Conservation (phyloP, 768 basidiomycete species). For the Russula dissimulans region DNA sequence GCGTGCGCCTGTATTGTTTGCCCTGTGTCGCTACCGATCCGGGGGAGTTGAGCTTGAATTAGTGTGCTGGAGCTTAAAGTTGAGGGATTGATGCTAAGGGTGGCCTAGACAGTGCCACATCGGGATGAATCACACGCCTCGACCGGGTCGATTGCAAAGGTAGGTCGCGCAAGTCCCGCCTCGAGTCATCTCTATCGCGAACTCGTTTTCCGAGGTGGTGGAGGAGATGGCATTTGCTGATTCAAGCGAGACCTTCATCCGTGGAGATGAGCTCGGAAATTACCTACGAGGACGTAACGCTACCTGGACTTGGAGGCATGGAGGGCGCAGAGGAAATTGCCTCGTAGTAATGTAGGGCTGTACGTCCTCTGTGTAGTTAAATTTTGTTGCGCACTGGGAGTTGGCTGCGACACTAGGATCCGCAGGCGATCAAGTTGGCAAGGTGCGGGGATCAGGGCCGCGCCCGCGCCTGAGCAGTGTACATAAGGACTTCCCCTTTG, state of each 20-base stretch:
- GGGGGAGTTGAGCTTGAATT: background rate
- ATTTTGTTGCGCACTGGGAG: background rate
- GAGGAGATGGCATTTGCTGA: background rate
- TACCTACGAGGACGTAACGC: background rate
- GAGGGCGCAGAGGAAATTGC: too few relatives aligned
- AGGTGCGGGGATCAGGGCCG: too few relatives aligned
- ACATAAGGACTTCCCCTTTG: background rate
- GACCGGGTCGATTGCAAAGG: background rate
- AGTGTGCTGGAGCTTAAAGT: background rate
- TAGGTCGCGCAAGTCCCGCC: background rate
- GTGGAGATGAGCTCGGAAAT: constrained; percentile 9
- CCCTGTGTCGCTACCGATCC: constrained; percentile 2
- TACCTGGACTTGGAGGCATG: background rate
- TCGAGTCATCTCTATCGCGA: background rate
- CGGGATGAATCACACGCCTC: constrained; percentile 8
- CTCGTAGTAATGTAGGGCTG: background rate
- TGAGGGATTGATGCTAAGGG: constrained; percentile 2
- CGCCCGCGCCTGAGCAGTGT: too few relatives aligned
- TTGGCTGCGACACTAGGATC: too few relatives aligned
- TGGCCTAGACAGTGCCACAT: constrained; percentile 11
- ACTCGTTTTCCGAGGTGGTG: background rate
- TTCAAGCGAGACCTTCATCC: background rate
- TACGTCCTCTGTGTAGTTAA: background rate
- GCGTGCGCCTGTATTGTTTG: background rate
- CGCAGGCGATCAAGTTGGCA: too few relatives aligned